Conservation (phyloP, 192 early-diverging fungal genomes). For the Thamnidium elegans region DNA sequence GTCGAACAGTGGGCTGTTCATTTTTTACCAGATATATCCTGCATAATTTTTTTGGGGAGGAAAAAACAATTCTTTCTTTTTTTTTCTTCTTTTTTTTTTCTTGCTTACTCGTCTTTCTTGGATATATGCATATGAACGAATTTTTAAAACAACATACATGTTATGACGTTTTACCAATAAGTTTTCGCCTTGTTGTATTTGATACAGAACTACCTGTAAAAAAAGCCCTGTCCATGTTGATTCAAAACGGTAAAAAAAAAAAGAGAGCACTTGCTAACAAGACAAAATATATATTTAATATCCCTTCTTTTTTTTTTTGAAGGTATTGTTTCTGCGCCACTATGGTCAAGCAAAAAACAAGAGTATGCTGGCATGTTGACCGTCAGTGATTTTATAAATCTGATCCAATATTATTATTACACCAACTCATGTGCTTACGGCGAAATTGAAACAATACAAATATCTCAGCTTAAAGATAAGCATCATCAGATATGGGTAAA, state of each 20-base stretch:
- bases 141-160: constrained; percentile 81
- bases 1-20: constrained; percentile 1
- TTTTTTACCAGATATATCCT: no score
- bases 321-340: constrained; percentile 89
- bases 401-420: constrained; percentile 85
- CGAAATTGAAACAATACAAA: constrained; percentile 80
- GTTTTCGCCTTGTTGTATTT: constrained; percentile 84
- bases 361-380: constrained; percentile 92
- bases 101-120: background rate
- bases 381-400: constrained; percentile 90
- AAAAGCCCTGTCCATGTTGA: constrained; percentile 83
- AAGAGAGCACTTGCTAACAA: background rate
- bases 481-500: constrained; percentile 49
- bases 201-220: constrained; percentile 87
- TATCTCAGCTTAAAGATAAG: constrained; percentile 61
- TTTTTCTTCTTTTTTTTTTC: background rate
- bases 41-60: background rate
- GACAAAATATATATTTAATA: background rate
- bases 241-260: constrained; percentile 78
- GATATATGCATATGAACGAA: constrained; percentile 11
- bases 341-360: constrained; percentile 79
- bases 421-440: constrained; percentile 25
- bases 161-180: constrained; percentile 88
- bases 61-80: background rate
- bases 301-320: background rate